Evolutionary conservation across 2,329 filamentous ascomycete genomes (phyloP), one percentile per base, ranked within the genome.

Genomic region (Fusarium secorum): DNA sequence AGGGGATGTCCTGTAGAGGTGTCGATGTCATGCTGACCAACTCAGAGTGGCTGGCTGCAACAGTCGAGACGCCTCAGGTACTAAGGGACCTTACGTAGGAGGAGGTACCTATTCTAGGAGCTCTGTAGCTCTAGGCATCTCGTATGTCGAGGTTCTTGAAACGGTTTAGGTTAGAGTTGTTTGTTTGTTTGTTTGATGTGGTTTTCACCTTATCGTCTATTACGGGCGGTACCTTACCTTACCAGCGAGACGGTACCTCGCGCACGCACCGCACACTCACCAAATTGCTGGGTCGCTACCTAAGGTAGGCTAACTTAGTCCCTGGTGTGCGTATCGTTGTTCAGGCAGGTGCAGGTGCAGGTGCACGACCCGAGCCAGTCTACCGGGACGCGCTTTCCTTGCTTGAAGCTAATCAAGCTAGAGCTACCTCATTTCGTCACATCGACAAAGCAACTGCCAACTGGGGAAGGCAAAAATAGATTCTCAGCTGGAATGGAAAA

Each of bases 311-410:
- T 44, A 44, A 44, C 42, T 44, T 44, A 48, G 35, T 41, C 30
- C 30, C 39, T 56, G 62, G 66, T 60, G 65, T 57, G 52, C 44
- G 35, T 26, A 42, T 60, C 36, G 44, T 60, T 33, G 36, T 51
- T 52, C 55, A 51, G 38, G 60, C 45, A 69, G 60, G 66, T 56
- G 41, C 61, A 36, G 20, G 28, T 32, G 45, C 28, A 44, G 41
- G 28, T 49, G 42, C 56, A 61, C 53, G 54, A 66, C 44, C 60
- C 55, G 53, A 65, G 60, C 60, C 67, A 62, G 38, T 65, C 55
- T 57, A 51, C 55, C 49, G 67, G 65, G 67, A 57, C 67, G 38
- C 55, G 46, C 59, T 60, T 68, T 69, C 65, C 61, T 60, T 66
- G 53, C 20, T 66, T 66, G 28, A 32, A n/a, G n/a, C 36, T 32